A percentile compares a stretch with the other conserved stretches of the same genome.
These are phyloP conservation scores for Neoarthrinium moseri DNA, from an alignment of 2,329 filamentous ascomycete genomes.

Conservation along the genomic window DNA sequence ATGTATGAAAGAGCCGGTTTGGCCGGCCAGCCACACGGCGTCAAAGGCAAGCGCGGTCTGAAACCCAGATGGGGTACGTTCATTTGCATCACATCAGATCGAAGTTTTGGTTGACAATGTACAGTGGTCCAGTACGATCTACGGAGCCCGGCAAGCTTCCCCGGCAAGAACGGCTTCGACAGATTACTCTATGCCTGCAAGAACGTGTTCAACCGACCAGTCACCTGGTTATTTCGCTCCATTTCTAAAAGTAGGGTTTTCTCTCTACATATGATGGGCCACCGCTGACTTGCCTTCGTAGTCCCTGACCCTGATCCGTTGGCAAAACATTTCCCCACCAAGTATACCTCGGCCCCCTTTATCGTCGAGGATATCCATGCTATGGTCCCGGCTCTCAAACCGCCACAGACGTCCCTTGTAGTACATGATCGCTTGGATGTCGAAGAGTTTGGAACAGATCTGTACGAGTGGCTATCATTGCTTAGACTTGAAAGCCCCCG, in stretches of 20 bases:
- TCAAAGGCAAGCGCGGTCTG: conserved; percentile 55
- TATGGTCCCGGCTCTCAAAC: conserved; percentile 32
- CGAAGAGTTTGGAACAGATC: conserved; percentile 60
- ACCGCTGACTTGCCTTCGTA: conserved; percentile 26
- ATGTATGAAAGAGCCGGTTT: conserved; percentile 82
- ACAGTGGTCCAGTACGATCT: conserved; percentile 77
- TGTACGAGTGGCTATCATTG: conserved; percentile 77
- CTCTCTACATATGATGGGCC: not conserved
- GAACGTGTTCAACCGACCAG: conserved; percentile 66
- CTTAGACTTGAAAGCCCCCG: conserved; percentile 65
- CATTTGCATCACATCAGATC: too few species aligned
- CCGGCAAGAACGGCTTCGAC: conserved; percentile 81
- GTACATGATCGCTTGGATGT: conserved; percentile 46
- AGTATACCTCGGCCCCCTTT: conserved; percentile 35
- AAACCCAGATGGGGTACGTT: conserved; percentile 73
- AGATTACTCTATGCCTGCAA: conserved; percentile 75
- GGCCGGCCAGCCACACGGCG: conserved; percentile 64
- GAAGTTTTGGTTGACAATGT: too few species aligned
- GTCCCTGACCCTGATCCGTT: conserved; percentile 51
- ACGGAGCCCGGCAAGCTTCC: conserved; percentile 70
- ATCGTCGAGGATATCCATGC: conserved; percentile 24
- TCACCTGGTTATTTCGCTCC: conserved; percentile 79
- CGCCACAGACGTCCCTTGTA: conserved; percentile 28
- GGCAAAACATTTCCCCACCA: conserved; percentile 39
- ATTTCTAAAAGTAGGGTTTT: conserved; percentile 44